A percentile compares a stretch with the other conserved stretches of the same genome.
These are phyloP conservation scores for Ophiocordyceps polyrhachis-furcata DNA, from an alignment of 2,329 filamentous ascomycete genomes.

Conservation along the genomic window DNA sequence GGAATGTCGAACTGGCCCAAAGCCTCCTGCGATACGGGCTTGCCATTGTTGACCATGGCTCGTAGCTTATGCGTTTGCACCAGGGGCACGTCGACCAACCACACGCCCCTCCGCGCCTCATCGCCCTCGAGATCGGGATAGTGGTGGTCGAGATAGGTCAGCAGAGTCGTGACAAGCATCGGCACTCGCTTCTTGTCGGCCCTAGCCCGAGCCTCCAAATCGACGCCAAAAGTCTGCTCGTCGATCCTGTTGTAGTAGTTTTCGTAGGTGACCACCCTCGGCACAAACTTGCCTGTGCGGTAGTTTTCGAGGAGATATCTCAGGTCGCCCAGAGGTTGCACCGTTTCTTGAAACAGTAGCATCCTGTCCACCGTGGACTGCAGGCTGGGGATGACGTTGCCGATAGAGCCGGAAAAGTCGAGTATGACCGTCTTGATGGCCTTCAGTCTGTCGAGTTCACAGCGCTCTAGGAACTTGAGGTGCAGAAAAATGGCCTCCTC, in stretches of 20 bases:
- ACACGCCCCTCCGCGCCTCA: constrained; percentile 77
- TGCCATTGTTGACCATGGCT: constrained; percentile 70
- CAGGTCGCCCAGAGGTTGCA: constrained; percentile 81
- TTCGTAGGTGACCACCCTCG: constrained; percentile 83
- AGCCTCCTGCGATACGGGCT: constrained; percentile 53
- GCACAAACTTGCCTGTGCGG: constrained; percentile 80
- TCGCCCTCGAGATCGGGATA: constrained; percentile 97
- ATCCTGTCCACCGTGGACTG: constrained; percentile 96
- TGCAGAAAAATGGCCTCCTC: constrained; percentile 90
- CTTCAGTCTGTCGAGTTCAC: constrained; percentile 87
- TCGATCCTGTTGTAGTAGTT: constrained; percentile 99
- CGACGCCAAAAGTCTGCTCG: constrained; percentile 93
- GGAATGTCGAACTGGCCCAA: constrained; percentile 84
- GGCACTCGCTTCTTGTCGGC: constrained; percentile 93
- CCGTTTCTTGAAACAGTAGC: constrained; percentile 97
- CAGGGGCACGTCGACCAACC: constrained; percentile 84
- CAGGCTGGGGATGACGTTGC: constrained; percentile 91
- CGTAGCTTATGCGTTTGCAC: constrained; percentile 71
- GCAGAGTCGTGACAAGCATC: constrained; percentile 73
- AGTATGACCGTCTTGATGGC: constrained; percentile 96
- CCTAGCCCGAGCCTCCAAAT: constrained; percentile 84
- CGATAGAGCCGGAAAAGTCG: constrained; percentile 92
- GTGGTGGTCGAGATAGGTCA: constrained; percentile 90
- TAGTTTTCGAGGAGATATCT: constrained; percentile 94
- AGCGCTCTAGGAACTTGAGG: constrained; percentile 89